Base-by-base conservation (phyloP, 495 filamentous ascomycete genomes). In the Penicillium manginii region DNA sequence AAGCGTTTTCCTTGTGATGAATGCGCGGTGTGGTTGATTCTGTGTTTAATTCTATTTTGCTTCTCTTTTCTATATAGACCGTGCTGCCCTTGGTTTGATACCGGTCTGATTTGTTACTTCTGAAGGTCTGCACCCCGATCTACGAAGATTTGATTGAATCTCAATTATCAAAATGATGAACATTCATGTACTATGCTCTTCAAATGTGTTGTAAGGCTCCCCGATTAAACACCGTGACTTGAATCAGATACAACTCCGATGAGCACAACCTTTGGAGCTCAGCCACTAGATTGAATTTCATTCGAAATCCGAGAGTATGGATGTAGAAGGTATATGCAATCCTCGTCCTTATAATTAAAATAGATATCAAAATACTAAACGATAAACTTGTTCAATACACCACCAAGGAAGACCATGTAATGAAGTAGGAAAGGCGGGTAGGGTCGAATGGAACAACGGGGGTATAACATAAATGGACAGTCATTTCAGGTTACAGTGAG, bases 111-210 rank as follows among this genome's bases (percentile, higher is more conserved):
- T 56, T 50, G 11, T 31, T 31, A 15, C 11, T 48, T n/a, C 18
- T 52, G 4, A 59, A 62, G 58, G 61, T 55, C 54, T 37, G 54
- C 48, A 40, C 26, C 26, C 32, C 58, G 61, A 43, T 26, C 9
- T 14, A 58, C 35, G 26, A 67, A 62, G 53, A 64, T 67, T 50
- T 47, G 22, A 26, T 47, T 47, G 45, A 26, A 22, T 29, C 26
- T 29, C 26, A 29, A 29, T 29, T 29, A 29, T 29, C 3, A 29
- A 29, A 29, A 29, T 29, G 26, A 29, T 29, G 9, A 29, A 29
- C 26, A 29, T 1, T 5, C 23, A 5, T 26, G 23, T 5, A 29
- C 6, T 26, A 6, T 5, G 9, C 6, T 29, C 26, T 8, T 29
- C 9, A 29, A 8, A 29, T 23, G 23, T 23, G 23, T 23, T 23